Base-by-base conservation (phyloP, 2,329 filamentous ascomycete genomes). In the Scedosporium apiospermum region DNA sequence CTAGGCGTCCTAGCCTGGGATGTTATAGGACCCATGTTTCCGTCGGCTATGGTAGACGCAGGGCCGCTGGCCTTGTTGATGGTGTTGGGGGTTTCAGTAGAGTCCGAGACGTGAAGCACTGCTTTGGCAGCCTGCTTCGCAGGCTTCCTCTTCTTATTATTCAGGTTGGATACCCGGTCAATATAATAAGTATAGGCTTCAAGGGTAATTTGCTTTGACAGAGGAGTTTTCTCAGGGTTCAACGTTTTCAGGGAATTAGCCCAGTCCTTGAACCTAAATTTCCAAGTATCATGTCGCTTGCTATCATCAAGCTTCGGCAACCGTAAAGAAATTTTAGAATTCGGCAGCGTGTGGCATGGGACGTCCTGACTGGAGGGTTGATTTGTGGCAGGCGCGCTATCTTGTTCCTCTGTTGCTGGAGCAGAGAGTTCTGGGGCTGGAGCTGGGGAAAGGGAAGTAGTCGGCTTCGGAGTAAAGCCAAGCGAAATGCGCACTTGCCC, bases 111-210 rank as follows among this genome's bases (percentile, higher is more conserved):
- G 21, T 55, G 51, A 55, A 55, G 51, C 6, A 55, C 51, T 14
- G 51, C 51, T 55, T 61, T 51, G 18, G 60, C 60, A 16, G 51
- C 61, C 12, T 38, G 41, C 53, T 58, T 62, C 12, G 61, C 61
- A 6, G 61, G 51, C 26, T 21, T 62, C 18, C 41, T 46, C 41
- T 58, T 62, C 27, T 58, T 62, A 42, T 58, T 62, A 27, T 57
- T 23, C 16, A 62, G 44, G 16, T 27, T 14, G 10, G 34, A 58
- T 42, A 58, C 61, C 12, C 61, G 53, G 53, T 58, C 53, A 23
- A 62, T 58, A 41, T 57, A 58, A 34, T 58, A 53, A 41, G n/a
- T 34, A 42, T 49, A 62, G 14, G 61, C 61, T 38, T 62, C 55
- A n/a, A 62, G 16, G 21, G 46, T 27, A 23, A 49, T 58, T 27